phyloP scores from a whole-genome alignment of 805 yeast species.

The Candida ovalis region DNA sequence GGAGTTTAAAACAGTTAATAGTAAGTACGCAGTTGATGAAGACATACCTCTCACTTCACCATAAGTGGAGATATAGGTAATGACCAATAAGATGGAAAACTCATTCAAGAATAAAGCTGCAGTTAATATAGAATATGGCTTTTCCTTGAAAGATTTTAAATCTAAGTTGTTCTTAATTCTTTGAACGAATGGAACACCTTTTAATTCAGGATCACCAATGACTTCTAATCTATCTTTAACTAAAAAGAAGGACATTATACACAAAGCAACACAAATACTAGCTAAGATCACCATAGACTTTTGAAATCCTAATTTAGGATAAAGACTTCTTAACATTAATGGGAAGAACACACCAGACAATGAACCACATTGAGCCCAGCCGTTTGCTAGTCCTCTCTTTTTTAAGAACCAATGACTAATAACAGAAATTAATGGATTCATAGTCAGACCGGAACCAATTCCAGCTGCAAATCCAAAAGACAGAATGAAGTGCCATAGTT shows the following conservation, averaged over 20 bases:
- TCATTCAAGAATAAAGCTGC: constrained; percentile 44
- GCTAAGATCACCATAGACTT: constrained; percentile 55
- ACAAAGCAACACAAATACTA: constrained; percentile 40
- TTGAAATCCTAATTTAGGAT: constrained; percentile 45
- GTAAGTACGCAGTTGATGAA: constrained; percentile 40
- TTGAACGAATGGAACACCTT: constrained; percentile 3
- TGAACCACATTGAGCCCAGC: constrained; percentile 48
- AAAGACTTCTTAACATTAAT: constrained; percentile 46
- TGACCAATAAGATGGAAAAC: constrained; percentile 42
- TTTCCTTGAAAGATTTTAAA: constrained; percentile 35
- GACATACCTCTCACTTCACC: constrained; percentile 44
- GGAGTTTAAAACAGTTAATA: constrained; percentile 46
- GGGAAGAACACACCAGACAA: constrained; percentile 53
- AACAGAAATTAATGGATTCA: constrained; percentile 60
- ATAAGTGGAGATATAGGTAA: constrained; percentile 53
- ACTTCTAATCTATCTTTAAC: constrained; percentile 40
- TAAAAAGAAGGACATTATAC: constrained; percentile 33
- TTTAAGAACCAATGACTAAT: constrained; percentile 63
- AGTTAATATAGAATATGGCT: constrained; percentile 38
- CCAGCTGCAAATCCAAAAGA: constrained; percentile 58
- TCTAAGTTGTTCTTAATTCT: constrained; percentile 33
- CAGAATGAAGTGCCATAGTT: constrained; percentile 54
- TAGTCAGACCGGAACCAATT: constrained; percentile 54
- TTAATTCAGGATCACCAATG: constrained; percentile 22
- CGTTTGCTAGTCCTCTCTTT: constrained; percentile 55